Conservation (phyloP, 352 stramenopile species). For the Aphanomyces astaci region DNA sequence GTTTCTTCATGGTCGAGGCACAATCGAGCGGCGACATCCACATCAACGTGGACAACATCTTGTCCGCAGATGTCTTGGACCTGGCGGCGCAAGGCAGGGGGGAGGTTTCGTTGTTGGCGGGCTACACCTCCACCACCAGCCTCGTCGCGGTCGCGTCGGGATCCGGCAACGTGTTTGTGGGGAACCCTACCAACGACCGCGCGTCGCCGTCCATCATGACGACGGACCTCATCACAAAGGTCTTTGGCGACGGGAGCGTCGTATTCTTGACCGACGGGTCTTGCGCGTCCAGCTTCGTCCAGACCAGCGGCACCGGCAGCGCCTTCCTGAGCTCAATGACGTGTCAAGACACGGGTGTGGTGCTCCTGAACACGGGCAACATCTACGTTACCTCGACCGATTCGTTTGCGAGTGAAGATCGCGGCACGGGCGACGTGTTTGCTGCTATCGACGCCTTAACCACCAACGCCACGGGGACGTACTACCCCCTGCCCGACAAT, state of each 20-base stretch:
- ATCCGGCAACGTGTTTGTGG: not conserved
- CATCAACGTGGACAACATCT: not conserved
- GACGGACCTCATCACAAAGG: not conserved
- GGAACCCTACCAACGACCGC: not conserved
- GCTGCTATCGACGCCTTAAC: not conserved
- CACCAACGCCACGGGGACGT: not conserved
- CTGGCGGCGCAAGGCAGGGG: not conserved
- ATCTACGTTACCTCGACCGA: not conserved
- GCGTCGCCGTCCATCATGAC: not conserved
- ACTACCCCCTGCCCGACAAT: not conserved
- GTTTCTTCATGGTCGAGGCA: not conserved
- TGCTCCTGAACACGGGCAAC: not conserved
- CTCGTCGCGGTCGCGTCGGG: not conserved
- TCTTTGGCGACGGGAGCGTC: not conserved
- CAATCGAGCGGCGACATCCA: not conserved
- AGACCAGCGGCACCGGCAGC: not conserved
- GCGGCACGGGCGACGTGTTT: not conserved
- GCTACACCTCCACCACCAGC: not conserved
- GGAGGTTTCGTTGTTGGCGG: not conserved
- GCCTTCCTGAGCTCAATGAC: not conserved
- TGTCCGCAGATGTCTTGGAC: not conserved
- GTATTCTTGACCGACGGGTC: not conserved
- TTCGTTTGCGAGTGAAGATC: not conserved
- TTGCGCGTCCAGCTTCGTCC: not conserved
- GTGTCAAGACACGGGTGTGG: not conserved